Percentiles rank a stretch among this genome's conserved stretches.
These are phyloP conservation scores for Babesia caballi DNA, from an alignment of 169 alveolate genomes.

Conservation along the genomic window DNA sequence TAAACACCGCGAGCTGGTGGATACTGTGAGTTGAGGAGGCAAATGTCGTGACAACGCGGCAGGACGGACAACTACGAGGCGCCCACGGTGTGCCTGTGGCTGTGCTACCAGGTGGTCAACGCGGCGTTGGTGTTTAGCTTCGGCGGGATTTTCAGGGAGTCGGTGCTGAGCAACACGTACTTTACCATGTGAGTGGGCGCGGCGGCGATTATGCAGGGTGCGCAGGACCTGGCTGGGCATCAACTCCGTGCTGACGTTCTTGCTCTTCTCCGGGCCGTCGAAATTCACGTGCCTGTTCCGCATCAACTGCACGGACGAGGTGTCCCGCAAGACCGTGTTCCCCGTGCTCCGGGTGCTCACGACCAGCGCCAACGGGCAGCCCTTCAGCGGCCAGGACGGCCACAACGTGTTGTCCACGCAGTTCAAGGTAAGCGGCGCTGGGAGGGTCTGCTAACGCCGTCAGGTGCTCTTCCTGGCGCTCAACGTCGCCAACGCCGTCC, in stretches of 20 bases:
- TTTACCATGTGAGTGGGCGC: conserved; percentile 68
- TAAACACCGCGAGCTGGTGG: conserved; percentile 85
- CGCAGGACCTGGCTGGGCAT: conserved; percentile 69
- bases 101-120: conserved; percentile 80
- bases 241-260: conserved; percentile 63
- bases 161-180: conserved; percentile 70
- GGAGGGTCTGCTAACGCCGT: neutral
- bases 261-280: conserved; percentile 81
- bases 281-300: conserved; percentile 83
- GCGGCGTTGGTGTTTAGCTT: conserved; percentile 82
- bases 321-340: conserved; percentile 71
- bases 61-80: conserved; percentile 86
- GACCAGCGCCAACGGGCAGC: conserved; percentile 80
- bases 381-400: conserved; percentile 83
- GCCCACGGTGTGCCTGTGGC: conserved; percentile 80
- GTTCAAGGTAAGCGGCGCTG: conserved; percentile 64
- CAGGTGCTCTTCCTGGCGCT: conserved; percentile 53
- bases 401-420: conserved; percentile 73
- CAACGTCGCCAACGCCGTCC: conserved; percentile 45
- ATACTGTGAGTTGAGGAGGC: conserved; percentile 48
- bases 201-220: neutral
- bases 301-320: conserved; percentile 84
- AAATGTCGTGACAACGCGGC: neutral
- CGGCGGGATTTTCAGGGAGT: conserved; percentile 82
- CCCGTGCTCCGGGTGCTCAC: conserved; percentile 76